A percentile compares a stretch with the other conserved stretches of the same genome.
Evolutionary conservation across 2,329 filamentous ascomycete species (phyloP).

Genomic region (Albifimbria verrucaria): DNA sequence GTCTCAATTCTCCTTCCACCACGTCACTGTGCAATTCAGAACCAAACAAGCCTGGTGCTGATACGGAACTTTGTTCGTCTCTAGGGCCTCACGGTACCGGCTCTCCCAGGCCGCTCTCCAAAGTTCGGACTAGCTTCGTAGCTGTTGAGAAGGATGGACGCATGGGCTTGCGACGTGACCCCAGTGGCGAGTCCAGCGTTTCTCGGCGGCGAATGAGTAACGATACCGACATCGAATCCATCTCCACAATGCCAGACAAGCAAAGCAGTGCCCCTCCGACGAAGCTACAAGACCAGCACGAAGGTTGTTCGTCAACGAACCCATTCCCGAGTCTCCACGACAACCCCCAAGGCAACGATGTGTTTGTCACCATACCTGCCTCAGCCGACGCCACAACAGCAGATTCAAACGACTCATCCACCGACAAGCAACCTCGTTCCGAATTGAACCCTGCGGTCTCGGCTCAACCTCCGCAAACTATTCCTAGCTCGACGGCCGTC

Average conservation of each 20-base stretch:
- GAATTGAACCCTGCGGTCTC: too few relatives aligned
- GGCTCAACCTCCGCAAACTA: too few relatives aligned
- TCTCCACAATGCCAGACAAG: conserved; percentile 35
- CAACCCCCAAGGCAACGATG: conserved; percentile 12
- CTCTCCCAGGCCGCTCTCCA: conserved; percentile 66
- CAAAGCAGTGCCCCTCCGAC: conserved; percentile 23
- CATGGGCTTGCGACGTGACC: conserved; percentile 46
- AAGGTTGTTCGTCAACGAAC: conserved; percentile 29
- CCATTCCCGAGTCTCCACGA: conserved; percentile 40
- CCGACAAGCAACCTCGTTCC: not conserved
- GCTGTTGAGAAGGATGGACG: conserved; percentile 65
- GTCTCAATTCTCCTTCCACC: not conserved
- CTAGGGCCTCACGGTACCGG: conserved; percentile 35
- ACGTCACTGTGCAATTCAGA: too few relatives aligned
- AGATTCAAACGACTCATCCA: not conserved
- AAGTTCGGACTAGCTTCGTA: conserved; percentile 72
- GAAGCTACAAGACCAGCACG: conserved; percentile 14
- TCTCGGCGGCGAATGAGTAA: conserved; percentile 33
- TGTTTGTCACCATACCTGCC: not conserved
- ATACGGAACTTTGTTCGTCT: not conserved
- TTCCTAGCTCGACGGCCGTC: too few relatives aligned
- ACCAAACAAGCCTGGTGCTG: not conserved
- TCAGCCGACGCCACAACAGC: not conserved
- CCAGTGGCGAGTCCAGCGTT: conserved; percentile 34
- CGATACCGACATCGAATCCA: conserved; percentile 28